Base-by-base conservation (phyloP, 768 basidiomycete species). In the Termitomyces sp. region DNA sequence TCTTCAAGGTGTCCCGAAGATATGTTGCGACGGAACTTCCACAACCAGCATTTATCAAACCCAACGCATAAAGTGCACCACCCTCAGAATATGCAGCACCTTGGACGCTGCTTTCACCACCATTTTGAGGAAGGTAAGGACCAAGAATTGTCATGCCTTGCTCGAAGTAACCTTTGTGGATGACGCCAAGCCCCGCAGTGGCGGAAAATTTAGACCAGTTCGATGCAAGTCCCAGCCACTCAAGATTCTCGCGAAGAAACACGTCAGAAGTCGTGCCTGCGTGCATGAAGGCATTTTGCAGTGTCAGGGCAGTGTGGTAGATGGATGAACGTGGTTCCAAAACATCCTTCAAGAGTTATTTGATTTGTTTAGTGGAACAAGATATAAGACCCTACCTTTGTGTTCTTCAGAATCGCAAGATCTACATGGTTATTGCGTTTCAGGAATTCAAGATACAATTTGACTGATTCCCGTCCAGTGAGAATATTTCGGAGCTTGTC, bases 171-270 rank as follows among this genome's bases (percentile, higher is more conserved):
- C 97, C 97, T 68, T 96, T 95, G 77, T 98, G 94, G 62, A 99
- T 98, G 56, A 98, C 92, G 60, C 97, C 97, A 24, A 99, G 84
- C 9, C 92, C 94, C 20, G 97, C 94, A 13, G 97, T 98, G 6
- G 97, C 93, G 4, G 94, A 92, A 75, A 98, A 99, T 68, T 98
- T 99, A 29, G 94, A 92, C 97, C 97, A 99, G 69, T 99, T 98
- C 28, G 88, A 88, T 3, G 97, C 97, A 54, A 92, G 82, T 10
- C 85, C 91, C 4, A 99, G 83, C 94, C 95, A 99, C 68, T 98
- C 96, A 34, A 99, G 81, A 70, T 98, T 98, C 53, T 98, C 92
- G 13, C 94, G 86, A 20, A 99, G 77, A 75, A 98, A 99, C 26
- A 82, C 69, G 66, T 99, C 97, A 1, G 94, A 95, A 0, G 94